A percentile compares a stretch with the other conserved stretches of the same genome.
Evolutionary conservation across 148 eudicot genomes (phyloP).

Genomic region (Linanthus parryae): DNA sequence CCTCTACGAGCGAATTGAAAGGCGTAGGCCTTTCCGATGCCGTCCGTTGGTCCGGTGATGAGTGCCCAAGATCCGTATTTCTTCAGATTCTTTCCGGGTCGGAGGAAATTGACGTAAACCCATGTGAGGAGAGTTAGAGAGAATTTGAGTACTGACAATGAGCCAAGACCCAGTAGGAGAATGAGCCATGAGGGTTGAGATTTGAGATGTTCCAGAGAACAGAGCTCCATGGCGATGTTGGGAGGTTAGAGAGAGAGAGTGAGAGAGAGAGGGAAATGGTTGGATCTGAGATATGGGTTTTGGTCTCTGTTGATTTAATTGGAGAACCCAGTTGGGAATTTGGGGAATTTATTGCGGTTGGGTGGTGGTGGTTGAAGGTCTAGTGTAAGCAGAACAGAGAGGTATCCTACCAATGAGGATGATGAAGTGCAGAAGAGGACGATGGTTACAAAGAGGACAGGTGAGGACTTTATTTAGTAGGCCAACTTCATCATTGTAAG

Average conservation of each 20-base stretch:
- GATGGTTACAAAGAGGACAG: too few species aligned
- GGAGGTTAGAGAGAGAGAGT: slow-evolving; percentile 4
- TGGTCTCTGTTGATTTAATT: too few species aligned
- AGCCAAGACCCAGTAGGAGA: slow-evolving; percentile 35
- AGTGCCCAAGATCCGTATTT: slow-evolving; percentile 91
- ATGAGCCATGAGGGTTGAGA: slow-evolving; percentile 57
- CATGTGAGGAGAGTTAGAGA: slow-evolving; percentile 44
- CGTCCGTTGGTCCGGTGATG: slow-evolving; percentile 86
- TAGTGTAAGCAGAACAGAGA: too few species aligned
- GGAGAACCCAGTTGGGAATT: too few species aligned
- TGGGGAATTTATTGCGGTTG: slow-evolving; percentile 6
- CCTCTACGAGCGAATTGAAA: slow-evolving; percentile 74
- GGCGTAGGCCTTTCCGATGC: slow-evolving; percentile 83
- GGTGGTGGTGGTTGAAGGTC: too few species aligned
- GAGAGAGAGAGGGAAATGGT: too few species aligned
- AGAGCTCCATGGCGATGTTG: slow-evolving; percentile 32
- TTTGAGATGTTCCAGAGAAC: slow-evolving; percentile 31
- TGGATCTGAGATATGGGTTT: slow-evolving; percentile 16
- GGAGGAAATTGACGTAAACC: slow-evolving; percentile 61
- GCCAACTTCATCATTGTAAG: too few species aligned
- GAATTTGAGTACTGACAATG: slow-evolving; percentile 25
- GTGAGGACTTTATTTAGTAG: too few species aligned
- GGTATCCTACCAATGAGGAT: too few species aligned
- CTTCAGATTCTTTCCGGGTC: slow-evolving; percentile 72
- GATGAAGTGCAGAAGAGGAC: too few species aligned